Evolutionary conservation across 257 asterid species (phyloP).

Genomic region (Primulina tabacum): DNA sequence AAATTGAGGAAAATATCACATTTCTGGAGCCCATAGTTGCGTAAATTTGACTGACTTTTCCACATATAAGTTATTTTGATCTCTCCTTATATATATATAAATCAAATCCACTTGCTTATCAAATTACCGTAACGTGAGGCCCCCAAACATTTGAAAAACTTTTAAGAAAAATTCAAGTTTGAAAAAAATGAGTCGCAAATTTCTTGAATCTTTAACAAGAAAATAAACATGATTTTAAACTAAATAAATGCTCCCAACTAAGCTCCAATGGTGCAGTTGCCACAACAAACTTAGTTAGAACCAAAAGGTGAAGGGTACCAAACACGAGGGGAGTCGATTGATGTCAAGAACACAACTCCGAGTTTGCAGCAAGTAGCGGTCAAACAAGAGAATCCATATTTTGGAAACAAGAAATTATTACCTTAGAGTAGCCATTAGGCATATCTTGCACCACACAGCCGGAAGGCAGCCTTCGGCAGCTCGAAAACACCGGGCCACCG

Average conservation of each 20-base stretch:
- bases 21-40: too few relatives aligned
- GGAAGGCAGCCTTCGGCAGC: slow-evolving; percentile 83
- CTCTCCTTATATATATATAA: too few relatives aligned
- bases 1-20: too few relatives aligned
- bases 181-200: too few relatives aligned
- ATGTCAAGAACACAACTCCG: slow-evolving; percentile 28
- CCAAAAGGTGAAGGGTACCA: slow-evolving; percentile 28
- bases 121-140: too few relatives aligned
- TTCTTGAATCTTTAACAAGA: too few relatives aligned
- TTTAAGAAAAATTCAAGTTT: too few relatives aligned
- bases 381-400: slow-evolving; percentile 23
- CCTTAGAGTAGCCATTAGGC: slow-evolving; percentile 97
- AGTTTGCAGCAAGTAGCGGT: slow-evolving; percentile 24
- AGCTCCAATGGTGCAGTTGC: slow-evolving; percentile 42
- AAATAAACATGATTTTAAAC: too few relatives aligned
- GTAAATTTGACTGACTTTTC: too few relatives aligned
- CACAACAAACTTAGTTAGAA: slow-evolving; percentile 50
- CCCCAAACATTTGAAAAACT: too few relatives aligned
- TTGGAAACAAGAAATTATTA: slow-evolving; percentile 30
- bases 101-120: too few relatives aligned
- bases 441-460: slow-evolving; percentile 93
- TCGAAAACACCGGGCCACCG: slow-evolving; percentile 29
- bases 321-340: slow-evolving; percentile 38
- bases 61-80: too few relatives aligned
- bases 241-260: slow-evolving; percentile 22